phyloP scores from a whole-genome alignment of 495 filamentous ascomycete species.

The Aspergillus baeticus region DNA sequence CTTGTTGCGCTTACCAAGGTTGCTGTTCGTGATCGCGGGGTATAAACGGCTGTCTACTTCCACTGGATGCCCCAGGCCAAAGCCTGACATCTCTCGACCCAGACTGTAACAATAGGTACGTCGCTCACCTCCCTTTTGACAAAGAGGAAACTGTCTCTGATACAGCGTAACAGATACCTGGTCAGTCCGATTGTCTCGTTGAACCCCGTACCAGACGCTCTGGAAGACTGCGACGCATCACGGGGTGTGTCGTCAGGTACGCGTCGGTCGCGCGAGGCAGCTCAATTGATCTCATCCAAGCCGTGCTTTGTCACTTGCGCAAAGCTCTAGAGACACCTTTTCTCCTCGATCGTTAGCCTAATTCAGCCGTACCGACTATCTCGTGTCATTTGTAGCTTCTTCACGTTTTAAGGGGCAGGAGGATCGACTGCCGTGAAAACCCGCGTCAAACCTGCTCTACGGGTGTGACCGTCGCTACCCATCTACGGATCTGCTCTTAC shows the following conservation, averaged over 20 bases:
- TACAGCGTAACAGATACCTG: neutral
- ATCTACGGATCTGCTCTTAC: neutral
- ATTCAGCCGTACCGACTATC: neutral
- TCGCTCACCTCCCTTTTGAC: neutral
- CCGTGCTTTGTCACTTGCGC: neutral
- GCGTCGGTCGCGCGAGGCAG: neutral
- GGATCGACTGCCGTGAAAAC: conserved; percentile 7
- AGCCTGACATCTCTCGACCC: neutral
- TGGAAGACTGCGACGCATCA: neutral
- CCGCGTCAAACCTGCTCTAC: conserved; percentile 11
- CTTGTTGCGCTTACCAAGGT: neutral
- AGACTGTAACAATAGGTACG: neutral
- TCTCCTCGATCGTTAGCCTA: neutral
- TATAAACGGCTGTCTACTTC: neutral
- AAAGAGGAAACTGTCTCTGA: neutral
- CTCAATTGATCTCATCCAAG: neutral
- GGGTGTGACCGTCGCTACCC: neutral
- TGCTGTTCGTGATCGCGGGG: neutral
- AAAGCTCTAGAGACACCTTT: neutral
- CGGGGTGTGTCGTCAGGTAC: neutral
- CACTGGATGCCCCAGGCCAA: neutral
- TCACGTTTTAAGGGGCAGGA: conserved; percentile 11
- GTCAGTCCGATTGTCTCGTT: neutral
- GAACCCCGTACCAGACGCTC: neutral
- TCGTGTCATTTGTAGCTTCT: conserved; percentile 8